These are phyloP conservation scores for Cyberlindnera mycetangii DNA, from an alignment of 805 yeast species.

Conservation along the genomic window DNA sequence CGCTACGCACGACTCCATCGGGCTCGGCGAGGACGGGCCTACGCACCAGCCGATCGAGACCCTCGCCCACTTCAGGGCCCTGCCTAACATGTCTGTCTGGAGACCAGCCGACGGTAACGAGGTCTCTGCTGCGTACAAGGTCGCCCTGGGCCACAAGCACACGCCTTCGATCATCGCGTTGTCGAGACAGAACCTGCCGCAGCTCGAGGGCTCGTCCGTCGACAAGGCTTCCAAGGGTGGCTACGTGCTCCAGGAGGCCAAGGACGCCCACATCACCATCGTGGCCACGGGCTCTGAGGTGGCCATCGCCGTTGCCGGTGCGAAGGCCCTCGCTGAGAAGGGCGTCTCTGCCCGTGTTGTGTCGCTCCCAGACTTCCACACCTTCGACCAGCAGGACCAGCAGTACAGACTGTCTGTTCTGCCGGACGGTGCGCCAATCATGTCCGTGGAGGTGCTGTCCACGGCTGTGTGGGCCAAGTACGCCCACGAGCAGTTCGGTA, in stretches of 20 bases:
- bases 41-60: constrained; percentile 93
- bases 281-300: constrained; percentile 95
- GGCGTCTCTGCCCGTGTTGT: constrained; percentile 82
- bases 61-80: constrained; percentile 80
- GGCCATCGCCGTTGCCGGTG: constrained; percentile 74
- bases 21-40: constrained; percentile 92
- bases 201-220: constrained; percentile 85
- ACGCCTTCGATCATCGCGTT: constrained; percentile 77
- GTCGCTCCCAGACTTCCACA: constrained; percentile 88
- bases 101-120: constrained; percentile 95
- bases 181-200: constrained; percentile 88
- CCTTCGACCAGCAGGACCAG: constrained; percentile 79
- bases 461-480: constrained; percentile 92
- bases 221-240: constrained; percentile 96
- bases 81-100: constrained; percentile 81
- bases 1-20: constrained; percentile 88
- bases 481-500: constrained; percentile 95
- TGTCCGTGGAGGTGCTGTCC: constrained; percentile 92
- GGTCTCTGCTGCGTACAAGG: constrained; percentile 76
- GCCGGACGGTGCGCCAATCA: constrained; percentile 91
- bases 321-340: constrained; percentile 59
- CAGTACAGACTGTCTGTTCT: constrained; percentile 83
- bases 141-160: constrained; percentile 54
- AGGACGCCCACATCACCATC: constrained; percentile 66
- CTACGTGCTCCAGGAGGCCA: constrained; percentile 66